Evolutionary conservation across 176 grass and related monocot species (phyloP).

Genomic region (Aegilops speltoides): DNA sequence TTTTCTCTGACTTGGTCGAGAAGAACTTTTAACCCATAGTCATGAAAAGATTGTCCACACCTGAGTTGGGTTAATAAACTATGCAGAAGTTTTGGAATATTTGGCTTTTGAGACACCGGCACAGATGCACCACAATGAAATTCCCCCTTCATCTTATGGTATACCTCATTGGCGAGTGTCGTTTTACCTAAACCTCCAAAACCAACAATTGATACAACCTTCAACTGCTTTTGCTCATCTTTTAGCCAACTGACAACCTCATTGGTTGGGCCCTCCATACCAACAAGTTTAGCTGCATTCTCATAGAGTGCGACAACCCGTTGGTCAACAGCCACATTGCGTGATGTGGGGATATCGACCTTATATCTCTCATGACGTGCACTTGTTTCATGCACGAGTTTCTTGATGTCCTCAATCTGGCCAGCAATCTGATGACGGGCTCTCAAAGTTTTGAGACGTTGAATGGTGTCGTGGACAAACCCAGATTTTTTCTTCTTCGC

Average conservation of each 20-base stretch:
- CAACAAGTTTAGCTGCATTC: too few species aligned
- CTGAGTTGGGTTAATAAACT: background rate
- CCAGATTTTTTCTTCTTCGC: background rate
- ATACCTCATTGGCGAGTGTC: conserved; percentile 10
- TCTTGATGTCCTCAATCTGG: background rate
- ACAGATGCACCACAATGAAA: background rate
- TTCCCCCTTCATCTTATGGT: background rate
- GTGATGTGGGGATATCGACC: background rate
- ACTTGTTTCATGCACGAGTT: background rate
- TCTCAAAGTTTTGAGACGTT: background rate
- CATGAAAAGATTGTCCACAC: background rate
- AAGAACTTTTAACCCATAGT: background rate
- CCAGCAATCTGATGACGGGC: background rate
- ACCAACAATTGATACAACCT: background rate
- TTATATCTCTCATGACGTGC: background rate
- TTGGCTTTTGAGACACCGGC: background rate
- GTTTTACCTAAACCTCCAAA: background rate
- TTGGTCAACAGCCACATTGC: background rate
- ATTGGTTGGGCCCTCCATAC: too few species aligned
- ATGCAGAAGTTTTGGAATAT: background rate
- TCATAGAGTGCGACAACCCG: background rate
- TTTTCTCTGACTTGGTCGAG: background rate
- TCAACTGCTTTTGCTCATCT: background rate
- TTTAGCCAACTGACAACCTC: too few species aligned
- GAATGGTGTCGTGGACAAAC: background rate